Percentiles rank a stretch among this genome's conserved stretches.
Conservation (phyloP, 1,139 yeast genomes). For the Fermentozyma sake region DNA sequence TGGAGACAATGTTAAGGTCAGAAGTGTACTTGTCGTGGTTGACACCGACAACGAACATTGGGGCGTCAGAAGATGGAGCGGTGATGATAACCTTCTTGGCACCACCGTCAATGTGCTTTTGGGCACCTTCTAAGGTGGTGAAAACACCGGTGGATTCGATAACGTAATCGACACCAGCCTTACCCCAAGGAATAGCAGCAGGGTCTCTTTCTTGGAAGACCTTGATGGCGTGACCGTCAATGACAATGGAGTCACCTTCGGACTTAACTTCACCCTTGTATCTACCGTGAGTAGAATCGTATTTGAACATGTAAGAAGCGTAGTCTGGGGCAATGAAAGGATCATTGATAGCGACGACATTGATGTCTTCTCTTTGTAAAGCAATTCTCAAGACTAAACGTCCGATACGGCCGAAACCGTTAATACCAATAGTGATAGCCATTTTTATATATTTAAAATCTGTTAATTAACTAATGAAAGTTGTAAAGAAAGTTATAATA, state of each 20-base stretch:
- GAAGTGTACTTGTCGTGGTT: slow-evolving; percentile 69
- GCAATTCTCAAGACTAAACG: slow-evolving; percentile 84
- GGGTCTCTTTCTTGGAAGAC: slow-evolving; percentile 80
- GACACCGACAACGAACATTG: slow-evolving; percentile 86
- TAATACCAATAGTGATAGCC: slow-evolving; percentile 58
- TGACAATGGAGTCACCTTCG: slow-evolving; percentile 53
- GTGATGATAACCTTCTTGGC: slow-evolving; percentile 88
- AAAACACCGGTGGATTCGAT: slow-evolving; percentile 89
- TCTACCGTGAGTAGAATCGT: slow-evolving; percentile 82
- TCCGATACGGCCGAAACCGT: slow-evolving; percentile 90
- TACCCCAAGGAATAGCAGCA: slow-evolving; percentile 77
- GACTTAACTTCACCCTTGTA: slow-evolving; percentile 64
- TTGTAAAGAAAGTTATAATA: too few relatives aligned
- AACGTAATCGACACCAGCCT: slow-evolving; percentile 70
- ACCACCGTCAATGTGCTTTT: slow-evolving; percentile 78
- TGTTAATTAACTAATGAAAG: too few relatives aligned
- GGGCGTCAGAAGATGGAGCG: slow-evolving; percentile 85
- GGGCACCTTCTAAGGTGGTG: slow-evolving; percentile 74
- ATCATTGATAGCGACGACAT: slow-evolving; percentile 78
- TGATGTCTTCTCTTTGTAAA: slow-evolving; percentile 61
- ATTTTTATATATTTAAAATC: too few relatives aligned
- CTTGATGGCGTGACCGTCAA: slow-evolving; percentile 65
- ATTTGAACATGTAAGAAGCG: slow-evolving; percentile 86
- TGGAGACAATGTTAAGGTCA: slow-evolving; percentile 69
- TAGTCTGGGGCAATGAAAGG: slow-evolving; percentile 81